A percentile compares a stretch with the other conserved stretches of the same genome.
Conservation (phyloP, 805 yeast species). For the Diddensiella santjacobensis region DNA sequence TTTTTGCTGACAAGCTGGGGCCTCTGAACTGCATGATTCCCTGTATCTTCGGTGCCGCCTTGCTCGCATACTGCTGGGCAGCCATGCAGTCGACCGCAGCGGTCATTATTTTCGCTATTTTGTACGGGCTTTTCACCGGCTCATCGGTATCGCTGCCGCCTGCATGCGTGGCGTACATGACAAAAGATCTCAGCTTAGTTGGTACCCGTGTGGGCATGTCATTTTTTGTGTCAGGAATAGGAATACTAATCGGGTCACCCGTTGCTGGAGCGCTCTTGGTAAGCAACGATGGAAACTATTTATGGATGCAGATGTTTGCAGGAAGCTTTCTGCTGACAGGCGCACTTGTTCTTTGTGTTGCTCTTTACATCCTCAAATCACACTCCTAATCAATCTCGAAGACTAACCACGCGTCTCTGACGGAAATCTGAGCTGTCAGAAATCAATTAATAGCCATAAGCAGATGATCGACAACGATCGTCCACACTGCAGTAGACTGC, state of each 20-base stretch:
- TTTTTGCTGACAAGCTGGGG: conserved; percentile 46
- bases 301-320: background rate
- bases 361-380: background rate
- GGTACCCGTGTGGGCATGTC: conserved; percentile 56
- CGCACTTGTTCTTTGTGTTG: background rate
- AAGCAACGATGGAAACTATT: background rate
- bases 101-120: conserved; percentile 28
- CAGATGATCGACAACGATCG: no score
- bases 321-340: background rate
- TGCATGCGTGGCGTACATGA: conserved; percentile 28
- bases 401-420: no score
- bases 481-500: no score
- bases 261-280: conserved; percentile 29
- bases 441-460: no score
- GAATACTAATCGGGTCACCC: conserved; percentile 32
- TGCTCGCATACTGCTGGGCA: conserved; percentile 24
- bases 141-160: conserved; percentile 33
- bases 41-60: conserved; percentile 17
- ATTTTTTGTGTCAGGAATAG: conserved; percentile 54
- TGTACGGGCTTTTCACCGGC: conserved; percentile 34
- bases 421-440: no score
- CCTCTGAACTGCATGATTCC: conserved; percentile 39
- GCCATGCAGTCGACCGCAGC: conserved; percentile 25
- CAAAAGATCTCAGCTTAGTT: conserved; percentile 41
- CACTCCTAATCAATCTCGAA: no score